These are phyloP conservation scores for Suillus brevipes DNA, from an alignment of 768 basidiomycete genomes.

Conservation along the genomic window DNA sequence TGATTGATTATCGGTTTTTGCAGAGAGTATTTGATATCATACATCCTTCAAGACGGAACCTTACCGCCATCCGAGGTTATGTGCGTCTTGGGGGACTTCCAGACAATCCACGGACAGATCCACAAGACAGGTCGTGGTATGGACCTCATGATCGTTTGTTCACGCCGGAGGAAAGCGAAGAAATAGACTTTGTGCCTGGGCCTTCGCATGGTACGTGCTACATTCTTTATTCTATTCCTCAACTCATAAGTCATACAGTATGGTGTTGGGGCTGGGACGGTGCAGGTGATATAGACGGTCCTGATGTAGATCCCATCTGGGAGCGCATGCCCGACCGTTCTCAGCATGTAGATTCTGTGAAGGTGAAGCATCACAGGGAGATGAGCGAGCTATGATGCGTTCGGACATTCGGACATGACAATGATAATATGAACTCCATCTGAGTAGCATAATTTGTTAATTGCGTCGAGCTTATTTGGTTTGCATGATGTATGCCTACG, in stretches of 20 bases:
- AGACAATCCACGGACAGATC: conserved; percentile 94
- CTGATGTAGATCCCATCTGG: conserved; percentile 98
- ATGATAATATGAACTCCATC: not conserved
- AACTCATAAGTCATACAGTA: conserved; percentile 46
- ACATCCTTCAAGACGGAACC: conserved; percentile 85
- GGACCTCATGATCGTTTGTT: conserved; percentile 96
- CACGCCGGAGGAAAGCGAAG: conserved; percentile 80
- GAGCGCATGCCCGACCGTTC: conserved; percentile 76
- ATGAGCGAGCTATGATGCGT: conserved; percentile 25
- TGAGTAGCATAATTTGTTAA: not conserved
- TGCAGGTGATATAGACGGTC: conserved; percentile 95
- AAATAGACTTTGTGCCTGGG: conserved; percentile 74
- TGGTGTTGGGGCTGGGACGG: conserved; percentile 99
- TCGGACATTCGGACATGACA: not conserved
- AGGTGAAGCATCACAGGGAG: conserved; percentile 66
- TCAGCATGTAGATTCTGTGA: conserved; percentile 55
- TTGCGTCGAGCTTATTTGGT: not conserved
- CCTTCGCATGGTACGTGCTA: conserved; percentile 72
- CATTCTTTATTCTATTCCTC: not conserved
- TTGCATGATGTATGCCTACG: not conserved
- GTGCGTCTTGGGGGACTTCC: conserved; percentile 93
- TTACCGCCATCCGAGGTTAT: conserved; percentile 95
- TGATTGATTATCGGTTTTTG: conserved; percentile 8
- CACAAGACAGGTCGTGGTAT: conserved; percentile 97
- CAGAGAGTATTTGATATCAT: conserved; percentile 95